Conservation (phyloP, 225 moss, liverwort and hornwort genomes). For the Bryoerythrophyllum caledonicum region DNA sequence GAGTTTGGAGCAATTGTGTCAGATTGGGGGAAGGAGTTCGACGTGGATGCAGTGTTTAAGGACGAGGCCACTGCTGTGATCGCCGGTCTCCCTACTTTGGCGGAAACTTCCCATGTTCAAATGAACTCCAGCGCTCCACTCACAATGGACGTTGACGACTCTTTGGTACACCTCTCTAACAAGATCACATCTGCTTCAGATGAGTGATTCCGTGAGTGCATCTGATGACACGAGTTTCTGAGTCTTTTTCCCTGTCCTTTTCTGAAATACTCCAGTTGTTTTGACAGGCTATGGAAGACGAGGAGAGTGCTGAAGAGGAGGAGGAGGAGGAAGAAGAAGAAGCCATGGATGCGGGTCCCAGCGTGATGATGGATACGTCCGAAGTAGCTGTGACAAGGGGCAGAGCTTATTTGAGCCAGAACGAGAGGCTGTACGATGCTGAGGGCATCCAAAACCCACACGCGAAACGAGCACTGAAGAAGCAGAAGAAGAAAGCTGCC, state of each 20-base stretch:
- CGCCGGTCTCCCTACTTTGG: constrained; percentile 66
- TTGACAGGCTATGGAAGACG: constrained; percentile 45
- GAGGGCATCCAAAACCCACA: constrained; percentile 71
- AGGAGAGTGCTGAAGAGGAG: constrained; percentile 45
- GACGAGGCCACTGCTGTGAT: constrained; percentile 73
- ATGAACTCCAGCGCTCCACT: constrained; percentile 63
- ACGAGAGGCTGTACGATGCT: constrained; percentile 63
- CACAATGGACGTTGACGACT: constrained; percentile 58
- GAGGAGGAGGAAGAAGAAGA: constrained; percentile 39
- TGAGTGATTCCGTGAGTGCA: too few species aligned
- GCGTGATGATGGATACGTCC: constrained; percentile 51
- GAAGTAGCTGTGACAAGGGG: constrained; percentile 53
- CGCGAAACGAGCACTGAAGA: constrained; percentile 55
- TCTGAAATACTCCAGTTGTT: constrained; percentile 9
- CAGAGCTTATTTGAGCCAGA: constrained; percentile 57
- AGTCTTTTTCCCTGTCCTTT: neutral
- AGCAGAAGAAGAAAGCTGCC: constrained; percentile 56
- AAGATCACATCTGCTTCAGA: neutral
- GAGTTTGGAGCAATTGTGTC: constrained; percentile 81
- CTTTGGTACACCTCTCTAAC: constrained; percentile 35
- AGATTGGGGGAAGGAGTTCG: constrained; percentile 89
- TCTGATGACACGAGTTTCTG: neutral
- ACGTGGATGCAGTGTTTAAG: constrained; percentile 62
- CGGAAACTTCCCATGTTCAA: constrained; percentile 66
- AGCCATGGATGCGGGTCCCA: constrained; percentile 39